Evolutionary conservation across 495 filamentous ascomycete species (phyloP), one percentile per base, ranked within the genome.

Genomic region (Aspergillus indologenus): DNA sequence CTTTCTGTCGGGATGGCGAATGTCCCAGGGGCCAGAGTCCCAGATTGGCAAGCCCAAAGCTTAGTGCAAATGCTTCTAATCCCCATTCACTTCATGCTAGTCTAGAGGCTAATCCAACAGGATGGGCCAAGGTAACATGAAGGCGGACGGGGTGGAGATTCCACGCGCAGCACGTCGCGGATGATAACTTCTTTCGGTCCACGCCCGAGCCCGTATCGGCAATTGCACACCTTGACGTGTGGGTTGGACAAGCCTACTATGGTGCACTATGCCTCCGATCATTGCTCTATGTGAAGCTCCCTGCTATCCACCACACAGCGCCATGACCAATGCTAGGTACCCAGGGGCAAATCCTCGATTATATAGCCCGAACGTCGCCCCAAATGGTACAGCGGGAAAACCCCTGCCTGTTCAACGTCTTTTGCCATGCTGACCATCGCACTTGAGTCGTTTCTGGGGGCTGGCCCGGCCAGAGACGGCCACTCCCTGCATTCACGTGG

Each of bases 61-160:
- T 40, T 40, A 40, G 6, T 8, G 5, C 12, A 11, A 40, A 4
- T 40, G 5, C 12, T 14, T 40, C 2, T 11, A 11, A 4, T 40
- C 34, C 6, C 34, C 34, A 40, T 40, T 40, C 34, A 11, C 34
- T 11, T 40, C 2, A 40, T 7, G 7, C 5, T 40, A 11, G 6
- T 29, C n/a, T n/a, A n/a, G n/a, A 40, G 12, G 34, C 34, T 40
- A 40, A 40, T 2, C 2, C 34, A 4, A 11, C 34, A 4, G 12
- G 5, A 40, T 40, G 34, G 34, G 34, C 12, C 34, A 65, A 65
- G 59, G 61, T 59, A 65, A 56, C 34, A 40, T 40, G 34, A 40
- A 40, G 34, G 34, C 34, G 34, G 54, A 50, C 24, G 45, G 31
- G 45, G 44, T 29, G 34, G 34, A 40, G 12, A 40, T 15, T 15